phyloP scores from a whole-genome alignment of 495 filamentous ascomycete species.

The Clohesyomyces aquaticus region DNA sequence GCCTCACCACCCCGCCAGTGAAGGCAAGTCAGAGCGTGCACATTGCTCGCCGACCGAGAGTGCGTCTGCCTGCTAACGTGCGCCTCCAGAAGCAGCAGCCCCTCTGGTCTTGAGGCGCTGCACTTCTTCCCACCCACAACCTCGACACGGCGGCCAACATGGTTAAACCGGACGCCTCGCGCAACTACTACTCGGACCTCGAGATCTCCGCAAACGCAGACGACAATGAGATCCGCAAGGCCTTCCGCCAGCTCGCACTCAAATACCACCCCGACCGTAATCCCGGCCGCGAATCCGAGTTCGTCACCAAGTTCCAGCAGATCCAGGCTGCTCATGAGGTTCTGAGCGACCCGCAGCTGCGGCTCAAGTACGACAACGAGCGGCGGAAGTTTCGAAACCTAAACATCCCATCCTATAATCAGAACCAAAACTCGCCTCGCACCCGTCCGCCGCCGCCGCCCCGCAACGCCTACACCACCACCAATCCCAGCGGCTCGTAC shows the following conservation, averaged over 20 bases:
- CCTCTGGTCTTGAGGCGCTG: not conserved
- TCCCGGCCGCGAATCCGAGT: conserved; percentile 75
- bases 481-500: conserved; percentile 48
- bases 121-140: not conserved
- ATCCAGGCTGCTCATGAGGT: conserved; percentile 88
- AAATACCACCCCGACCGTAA: conserved; percentile 91
- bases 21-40: not conserved
- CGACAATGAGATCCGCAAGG: conserved; percentile 75
- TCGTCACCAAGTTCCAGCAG: conserved; percentile 77
- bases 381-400: conserved; percentile 50
- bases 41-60: not conserved
- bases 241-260: conserved; percentile 82
- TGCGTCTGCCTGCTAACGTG: conserved; percentile 18
- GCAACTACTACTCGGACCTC: conserved; percentile 87
- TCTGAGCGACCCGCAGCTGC: conserved; percentile 66
- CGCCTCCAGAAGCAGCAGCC: not conserved
- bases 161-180: conserved; percentile 42
- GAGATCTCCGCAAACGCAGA: conserved; percentile 67
- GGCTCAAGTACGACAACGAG: conserved; percentile 76
- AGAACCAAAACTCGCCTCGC: conserved; percentile 22
- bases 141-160: conserved; percentile 35
- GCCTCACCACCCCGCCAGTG: conserved; percentile 9
- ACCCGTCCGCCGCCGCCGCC: conserved; percentile 45
- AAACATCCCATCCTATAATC: conserved; percentile 31
- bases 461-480: conserved; percentile 44